phyloP scores from a whole-genome alignment of 73 alveolate genomes.

The Paramecium octaurelia region DNA sequence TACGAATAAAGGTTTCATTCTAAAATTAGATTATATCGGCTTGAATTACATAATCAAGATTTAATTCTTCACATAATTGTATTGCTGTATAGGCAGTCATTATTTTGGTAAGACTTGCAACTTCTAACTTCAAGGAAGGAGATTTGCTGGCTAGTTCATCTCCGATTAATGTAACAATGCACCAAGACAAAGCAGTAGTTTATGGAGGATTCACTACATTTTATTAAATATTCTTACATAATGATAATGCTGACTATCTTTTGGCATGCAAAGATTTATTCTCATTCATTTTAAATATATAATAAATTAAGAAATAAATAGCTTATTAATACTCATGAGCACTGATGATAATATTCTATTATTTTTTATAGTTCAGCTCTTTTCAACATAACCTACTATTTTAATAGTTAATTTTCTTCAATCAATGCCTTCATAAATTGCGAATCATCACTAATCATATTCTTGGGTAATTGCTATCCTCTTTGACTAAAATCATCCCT shows the following conservation, averaged over 20 bases:
- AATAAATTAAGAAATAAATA: neutral
- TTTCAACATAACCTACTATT: neutral
- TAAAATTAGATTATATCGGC: constrained; percentile 38
- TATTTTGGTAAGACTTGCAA: constrained; percentile 81
- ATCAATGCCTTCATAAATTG: neutral
- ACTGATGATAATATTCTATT: neutral
- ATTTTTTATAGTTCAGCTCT: neutral
- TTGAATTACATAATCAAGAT: constrained; percentile 47
- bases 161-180: neutral
- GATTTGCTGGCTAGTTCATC: constrained; percentile 16
- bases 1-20: constrained; percentile 61
- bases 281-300: constrained; percentile 10
- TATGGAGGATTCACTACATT: constrained; percentile 19
- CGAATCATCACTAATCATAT: neutral
- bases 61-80: constrained; percentile 15
- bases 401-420: neutral
- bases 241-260: neutral
- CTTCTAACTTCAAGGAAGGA: constrained; percentile 57
- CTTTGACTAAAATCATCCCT: neutral
- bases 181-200: constrained; percentile 34
- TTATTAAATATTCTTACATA: neutral
- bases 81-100: constrained; percentile 63
- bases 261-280: constrained; percentile 5
- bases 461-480: neutral
- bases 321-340: neutral